Percentiles rank a stretch among this genome's conserved stretches.
These are phyloP conservation scores for Trichoderma koningii DNA, from an alignment of 2,329 filamentous ascomycete species.

Conservation along the genomic window DNA sequence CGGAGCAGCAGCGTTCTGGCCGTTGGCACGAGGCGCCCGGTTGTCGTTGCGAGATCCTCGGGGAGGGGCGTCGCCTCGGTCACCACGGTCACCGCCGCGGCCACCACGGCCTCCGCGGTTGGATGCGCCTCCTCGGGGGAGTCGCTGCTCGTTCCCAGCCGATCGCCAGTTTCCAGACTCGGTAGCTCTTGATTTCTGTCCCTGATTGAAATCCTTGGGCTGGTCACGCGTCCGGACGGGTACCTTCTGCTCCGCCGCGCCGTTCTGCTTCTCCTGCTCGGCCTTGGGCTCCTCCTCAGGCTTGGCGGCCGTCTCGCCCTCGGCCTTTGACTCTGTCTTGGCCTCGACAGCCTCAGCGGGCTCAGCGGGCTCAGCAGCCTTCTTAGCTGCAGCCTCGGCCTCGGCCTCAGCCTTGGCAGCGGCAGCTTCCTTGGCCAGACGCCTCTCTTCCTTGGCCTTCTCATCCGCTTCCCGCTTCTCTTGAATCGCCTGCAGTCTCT, in stretches of 20 bases:
- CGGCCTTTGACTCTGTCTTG: conserved; percentile 38
- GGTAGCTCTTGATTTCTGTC: conserved; percentile 55
- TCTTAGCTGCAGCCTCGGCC: conserved; percentile 42
- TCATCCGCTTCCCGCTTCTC: conserved; percentile 88
- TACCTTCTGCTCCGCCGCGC: conserved; percentile 52
- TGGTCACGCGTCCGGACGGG: conserved; percentile 47
- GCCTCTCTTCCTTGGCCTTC: conserved; percentile 75
- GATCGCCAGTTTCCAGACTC: conserved; percentile 65
- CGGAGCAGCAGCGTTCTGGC: conserved; percentile 40
- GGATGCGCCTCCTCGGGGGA: conserved; percentile 47
- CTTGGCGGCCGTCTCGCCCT: conserved; percentile 38
- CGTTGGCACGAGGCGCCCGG: conserved; percentile 54
- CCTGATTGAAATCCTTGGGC: conserved; percentile 48
- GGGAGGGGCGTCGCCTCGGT: conserved; percentile 45
- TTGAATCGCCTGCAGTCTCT: conserved; percentile 69
- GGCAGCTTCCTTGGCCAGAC: conserved; percentile 60
- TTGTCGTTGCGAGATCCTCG: conserved; percentile 49
- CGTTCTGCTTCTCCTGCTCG: conserved; percentile 37
- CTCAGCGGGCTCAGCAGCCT: conserved; percentile 37
- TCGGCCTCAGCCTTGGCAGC: conserved; percentile 50
- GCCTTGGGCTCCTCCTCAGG: conserved; percentile 39
- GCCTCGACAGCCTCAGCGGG: conserved; percentile 38
- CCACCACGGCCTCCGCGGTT: conserved; percentile 43
- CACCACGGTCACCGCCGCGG: conserved; percentile 47
- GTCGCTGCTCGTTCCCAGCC: conserved; percentile 51